phyloP scores from a whole-genome alignment of 192 early-diverging fungal genomes.

The Backusella psychrophila region DNA sequence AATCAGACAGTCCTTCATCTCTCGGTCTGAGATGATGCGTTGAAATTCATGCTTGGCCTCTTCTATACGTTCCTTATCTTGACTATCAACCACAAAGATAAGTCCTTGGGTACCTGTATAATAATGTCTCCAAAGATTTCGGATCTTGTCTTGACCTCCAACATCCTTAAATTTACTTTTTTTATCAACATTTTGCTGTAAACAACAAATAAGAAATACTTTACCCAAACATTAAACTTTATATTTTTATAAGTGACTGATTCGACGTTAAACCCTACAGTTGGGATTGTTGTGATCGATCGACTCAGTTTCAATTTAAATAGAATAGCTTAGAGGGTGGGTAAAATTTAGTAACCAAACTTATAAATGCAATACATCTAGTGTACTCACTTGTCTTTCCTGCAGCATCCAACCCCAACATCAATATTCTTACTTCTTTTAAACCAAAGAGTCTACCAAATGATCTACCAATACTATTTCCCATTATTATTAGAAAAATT shows the following conservation, averaged over 20 bases:
- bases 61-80: constrained; percentile 82
- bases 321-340: constrained; percentile 67
- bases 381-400: constrained; percentile 80
- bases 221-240: constrained; percentile 35
- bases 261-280: constrained; percentile 92
- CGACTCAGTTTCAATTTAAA: constrained; percentile 99
- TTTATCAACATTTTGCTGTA: constrained; percentile 70
- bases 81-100: constrained; percentile 88
- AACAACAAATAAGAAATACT: constrained; percentile 94
- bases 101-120: constrained; percentile 85
- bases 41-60: constrained; percentile 84
- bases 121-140: constrained; percentile 86
- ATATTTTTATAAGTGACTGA: constrained; percentile 83
- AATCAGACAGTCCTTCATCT: constrained; percentile 82
- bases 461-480: constrained; percentile 73
- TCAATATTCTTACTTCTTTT: constrained; percentile 96
- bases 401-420: constrained; percentile 89
- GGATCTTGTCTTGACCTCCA: constrained; percentile 91
- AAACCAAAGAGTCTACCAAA: constrained; percentile 80
- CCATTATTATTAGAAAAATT: constrained; percentile 58
- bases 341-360: background rate
- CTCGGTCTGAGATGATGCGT: constrained; percentile 80
- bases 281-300: constrained; percentile 99
- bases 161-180: constrained; percentile 80
- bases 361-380: no score